A percentile compares a stretch with the other conserved stretches of the same genome.
phyloP scores from a whole-genome alignment of 1,139 yeast genomes.

The Eremothecium coryli region DNA sequence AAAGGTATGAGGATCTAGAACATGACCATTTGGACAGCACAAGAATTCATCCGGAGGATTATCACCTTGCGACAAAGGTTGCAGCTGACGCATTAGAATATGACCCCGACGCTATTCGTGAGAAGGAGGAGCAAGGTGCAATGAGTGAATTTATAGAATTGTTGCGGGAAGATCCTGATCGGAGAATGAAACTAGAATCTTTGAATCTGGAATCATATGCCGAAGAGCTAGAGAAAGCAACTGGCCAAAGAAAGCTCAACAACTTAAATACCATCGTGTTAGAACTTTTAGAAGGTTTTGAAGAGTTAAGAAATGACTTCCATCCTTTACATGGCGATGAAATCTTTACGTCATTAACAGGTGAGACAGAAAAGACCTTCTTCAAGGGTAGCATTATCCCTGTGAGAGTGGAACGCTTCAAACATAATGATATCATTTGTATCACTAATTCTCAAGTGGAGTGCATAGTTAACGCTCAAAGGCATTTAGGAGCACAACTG shows the following conservation, averaged over 20 bases:
- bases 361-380: constrained; percentile 67
- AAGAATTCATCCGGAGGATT: constrained; percentile 96
- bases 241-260: constrained; percentile 31
- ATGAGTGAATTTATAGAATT: constrained; percentile 79
- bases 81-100: constrained; percentile 96
- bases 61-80: constrained; percentile 90
- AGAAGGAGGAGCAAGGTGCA: constrained; percentile 48
- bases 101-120: constrained; percentile 88
- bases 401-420: constrained; percentile 44
- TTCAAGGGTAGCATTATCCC: constrained; percentile 69
- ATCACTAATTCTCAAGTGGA: constrained; percentile 68
- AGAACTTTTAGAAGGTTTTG: constrained; percentile 80
- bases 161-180: constrained; percentile 68
- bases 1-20: constrained; percentile 43
- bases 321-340: constrained; percentile 59
- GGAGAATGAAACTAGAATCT: constrained; percentile 55
- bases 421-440: constrained; percentile 41
- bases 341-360: constrained; percentile 82
- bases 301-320: constrained; percentile 70
- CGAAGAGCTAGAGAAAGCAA: constrained; percentile 69
- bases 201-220: constrained; percentile 88
- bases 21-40: constrained; percentile 87
- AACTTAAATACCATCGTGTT: constrained; percentile 58
- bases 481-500: constrained; percentile 49
- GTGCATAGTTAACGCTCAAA: constrained; percentile 59